Base-by-base conservation (phyloP, 495 filamentous ascomycete species). In the Penicillium pulvis region DNA sequence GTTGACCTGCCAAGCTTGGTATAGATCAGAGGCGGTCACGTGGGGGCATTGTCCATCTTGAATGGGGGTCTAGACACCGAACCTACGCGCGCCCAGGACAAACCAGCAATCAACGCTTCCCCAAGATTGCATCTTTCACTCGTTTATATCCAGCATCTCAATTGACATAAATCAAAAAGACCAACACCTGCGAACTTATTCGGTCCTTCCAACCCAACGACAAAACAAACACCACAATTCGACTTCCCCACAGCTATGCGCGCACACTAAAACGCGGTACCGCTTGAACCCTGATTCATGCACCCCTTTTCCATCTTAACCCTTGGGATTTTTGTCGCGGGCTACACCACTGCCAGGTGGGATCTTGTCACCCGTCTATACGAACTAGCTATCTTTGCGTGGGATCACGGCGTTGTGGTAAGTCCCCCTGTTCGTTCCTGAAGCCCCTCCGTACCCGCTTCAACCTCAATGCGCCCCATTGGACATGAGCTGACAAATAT, bases 301-400 rank as follows among this genome's bases (percentile, higher is more conserved):
- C 91, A 96, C 91, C 90, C 92, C 71, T 96, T 97, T 78, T 96
- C 92, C 64, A 79, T 91, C 72, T 83, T 96, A 75, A 93, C 92
- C 56, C 86, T 95, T 77, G 92, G 88, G 71, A 96, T 99, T 81
- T 99, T 99, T 79, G 87, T 98, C 81, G 93, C 94, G 76, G 94
- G 94, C 75, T 99, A 99, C 81, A 97, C 91, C 72, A 97, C 95
- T 75, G 94, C 94, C 67, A 88, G 95, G 80, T 98, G 92, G 92
- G 93, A 97, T 74, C 86, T 99, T 53, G 92, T 97, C 62, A 96
- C 92, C 55, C 88, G 92, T 62, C 83, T 97, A 55, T 93, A 96
- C 87, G 93, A 98, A 74, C 83, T 99, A 65, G 90, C 91, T 53
- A 90, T 94, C 53, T 99, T 97, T 72, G 94, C 95, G 63, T 96